Base-by-base conservation (phyloP, 2,329 filamentous ascomycete genomes). In the Phyllachora maydis region DNA sequence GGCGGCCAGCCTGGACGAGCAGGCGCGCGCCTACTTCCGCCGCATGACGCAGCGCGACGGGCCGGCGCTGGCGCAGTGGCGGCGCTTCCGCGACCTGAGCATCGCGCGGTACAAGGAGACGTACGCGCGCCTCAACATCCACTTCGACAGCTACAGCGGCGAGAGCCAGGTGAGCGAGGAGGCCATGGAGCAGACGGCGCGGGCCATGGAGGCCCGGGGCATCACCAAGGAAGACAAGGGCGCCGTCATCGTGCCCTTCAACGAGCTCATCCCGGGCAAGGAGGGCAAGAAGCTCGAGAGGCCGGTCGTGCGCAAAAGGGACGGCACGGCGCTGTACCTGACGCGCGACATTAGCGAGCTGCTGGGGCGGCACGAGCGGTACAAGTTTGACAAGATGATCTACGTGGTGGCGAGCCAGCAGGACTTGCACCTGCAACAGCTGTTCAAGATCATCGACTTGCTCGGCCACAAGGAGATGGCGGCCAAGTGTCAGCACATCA, bases 261-360 rank as follows among this genome's bases (percentile, higher is more conserved):
- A 60, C 25, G 68, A 74, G 40, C 64, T 73, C 28, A 56, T 75
- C 2, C 50, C 62, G 6, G 67, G 67, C 28, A 73, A 74, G 47
- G 50, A 59, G 26, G 68, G 67, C 32, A 77, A 76, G 51, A 65
- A 62, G 28, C 60, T 79, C 8, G 74, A 72, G 35, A 69, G 66
- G 39, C 64, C 72, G 14, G 62, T 82, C 25, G 61, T 82, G 28
- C 64, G 71, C 33, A 76, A 78, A 50, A 66, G 64, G 34, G 70
- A 77, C 32, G 76, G 76, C 26, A 79, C 73, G 8, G 74, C 72
- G 19, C 59, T 79, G 16, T 83, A 85, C 41, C 58, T 83, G 22
- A 78, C 77, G 23, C 66, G 76, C 33, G 75, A 85, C 43, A 73
- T 83, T 31, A 74, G 69, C 34, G 73, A 81, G 38, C 61, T 78